Percentiles rank a stretch among this genome's conserved stretches.
phyloP scores from a whole-genome alignment of 768 basidiomycete genomes.

The Boletus fagicola region DNA sequence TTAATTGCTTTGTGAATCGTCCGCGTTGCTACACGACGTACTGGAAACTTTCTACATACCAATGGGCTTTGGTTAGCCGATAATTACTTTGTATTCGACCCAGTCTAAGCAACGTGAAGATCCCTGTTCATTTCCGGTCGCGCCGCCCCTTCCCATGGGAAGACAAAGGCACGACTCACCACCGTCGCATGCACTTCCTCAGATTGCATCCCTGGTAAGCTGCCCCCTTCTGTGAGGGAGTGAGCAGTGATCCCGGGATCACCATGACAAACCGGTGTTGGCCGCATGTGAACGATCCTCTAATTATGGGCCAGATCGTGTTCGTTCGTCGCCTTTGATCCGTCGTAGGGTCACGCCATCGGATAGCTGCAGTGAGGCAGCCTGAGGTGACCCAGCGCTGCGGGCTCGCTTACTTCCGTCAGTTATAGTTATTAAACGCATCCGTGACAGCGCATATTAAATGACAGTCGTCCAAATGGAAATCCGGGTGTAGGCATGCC shows the following conservation, averaged over 20 bases:
- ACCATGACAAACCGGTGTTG: background rate
- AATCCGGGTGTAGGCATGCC: background rate
- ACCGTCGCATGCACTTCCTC: background rate
- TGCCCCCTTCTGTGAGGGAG: too few species aligned
- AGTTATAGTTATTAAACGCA: constrained; percentile 9
- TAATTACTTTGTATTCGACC: background rate
- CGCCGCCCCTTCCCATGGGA: background rate
- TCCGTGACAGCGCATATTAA: constrained; percentile 1
- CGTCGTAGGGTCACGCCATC: background rate
- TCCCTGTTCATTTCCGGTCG: background rate
- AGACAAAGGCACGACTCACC: background rate
- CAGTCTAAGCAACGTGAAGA: background rate
- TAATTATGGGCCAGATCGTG: background rate
- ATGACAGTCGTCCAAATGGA: background rate
- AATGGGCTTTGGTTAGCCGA: background rate
- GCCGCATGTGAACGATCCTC: background rate
- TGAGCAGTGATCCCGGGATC: background rate
- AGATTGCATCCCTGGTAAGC: background rate
- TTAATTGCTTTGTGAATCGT: background rate
- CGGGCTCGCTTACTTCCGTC: constrained; percentile 6
- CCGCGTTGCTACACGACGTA: background rate
- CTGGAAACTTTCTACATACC: background rate
- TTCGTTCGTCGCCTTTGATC: background rate
- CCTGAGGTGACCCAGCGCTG: background rate
- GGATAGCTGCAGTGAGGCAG: background rate